Percentiles rank a stretch among this genome's conserved stretches.
phyloP scores from a whole-genome alignment of 371 early-diverging fungal genomes.

The Syncephalis plumigaleata region DNA sequence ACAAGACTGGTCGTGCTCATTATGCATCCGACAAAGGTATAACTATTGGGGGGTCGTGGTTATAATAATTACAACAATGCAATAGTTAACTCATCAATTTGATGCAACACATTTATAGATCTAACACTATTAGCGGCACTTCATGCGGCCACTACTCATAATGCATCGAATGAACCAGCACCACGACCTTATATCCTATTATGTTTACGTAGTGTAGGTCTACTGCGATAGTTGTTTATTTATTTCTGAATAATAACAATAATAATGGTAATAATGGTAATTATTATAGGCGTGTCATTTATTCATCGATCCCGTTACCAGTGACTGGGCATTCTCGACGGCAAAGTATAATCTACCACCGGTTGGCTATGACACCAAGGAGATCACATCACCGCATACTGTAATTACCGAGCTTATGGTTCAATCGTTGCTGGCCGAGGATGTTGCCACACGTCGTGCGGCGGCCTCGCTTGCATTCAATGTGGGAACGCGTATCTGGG shows the following conservation, averaged over 20 bases:
- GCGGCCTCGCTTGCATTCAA: neutral
- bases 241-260: neutral
- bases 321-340: neutral
- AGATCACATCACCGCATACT: neutral
- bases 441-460: neutral
- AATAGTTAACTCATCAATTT: too few relatives aligned
- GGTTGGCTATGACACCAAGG: neutral
- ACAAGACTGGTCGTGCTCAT: too few relatives aligned
- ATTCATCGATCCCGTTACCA: neutral
- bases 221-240: neutral
- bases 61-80: too few relatives aligned
- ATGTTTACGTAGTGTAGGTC: too few relatives aligned
- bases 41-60: too few relatives aligned
- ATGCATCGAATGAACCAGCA: too few relatives aligned
- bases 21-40: too few relatives aligned
- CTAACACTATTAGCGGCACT: too few relatives aligned
- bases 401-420: neutral
- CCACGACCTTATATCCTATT: too few relatives aligned
- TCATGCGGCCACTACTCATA: too few relatives aligned
- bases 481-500: neutral
- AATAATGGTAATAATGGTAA: neutral
- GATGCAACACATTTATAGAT: too few relatives aligned
- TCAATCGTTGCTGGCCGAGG: neutral
- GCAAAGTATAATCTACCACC: neutral
- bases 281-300: neutral